Conservation (phyloP, 2,329 filamentous ascomycete species). For the Fusarium begoniae region DNA sequence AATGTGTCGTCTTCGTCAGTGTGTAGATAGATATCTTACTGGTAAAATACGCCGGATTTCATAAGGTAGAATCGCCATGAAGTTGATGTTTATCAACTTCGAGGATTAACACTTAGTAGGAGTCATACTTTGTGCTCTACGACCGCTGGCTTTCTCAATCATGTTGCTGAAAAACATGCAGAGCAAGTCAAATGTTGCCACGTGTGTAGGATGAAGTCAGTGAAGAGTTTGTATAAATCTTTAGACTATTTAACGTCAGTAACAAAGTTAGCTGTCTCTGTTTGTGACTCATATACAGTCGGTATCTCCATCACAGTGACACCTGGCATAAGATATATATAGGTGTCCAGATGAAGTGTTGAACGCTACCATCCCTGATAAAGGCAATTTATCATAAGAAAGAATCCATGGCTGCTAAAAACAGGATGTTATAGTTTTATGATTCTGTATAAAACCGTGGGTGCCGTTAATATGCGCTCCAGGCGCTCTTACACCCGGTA, state of each 20-base stretch:
- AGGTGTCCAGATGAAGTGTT: background rate
- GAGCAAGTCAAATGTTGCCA: conserved; percentile 4
- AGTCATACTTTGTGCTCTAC: background rate
- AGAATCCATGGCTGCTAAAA: background rate
- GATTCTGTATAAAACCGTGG: background rate
- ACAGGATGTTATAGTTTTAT: background rate
- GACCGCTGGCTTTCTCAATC: background rate
- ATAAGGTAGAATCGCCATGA: background rate
- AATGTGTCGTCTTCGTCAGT: background rate
- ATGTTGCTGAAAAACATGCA: background rate
- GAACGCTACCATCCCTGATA: background rate
- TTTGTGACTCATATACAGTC: background rate
- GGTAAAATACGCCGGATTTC: background rate
- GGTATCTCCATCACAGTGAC: background rate
- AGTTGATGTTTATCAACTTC: background rate
- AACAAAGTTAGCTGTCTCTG: background rate
- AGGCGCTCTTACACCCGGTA: background rate
- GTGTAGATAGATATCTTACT: background rate
- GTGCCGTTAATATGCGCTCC: background rate
- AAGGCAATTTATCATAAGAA: background rate
- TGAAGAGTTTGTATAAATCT: background rate
- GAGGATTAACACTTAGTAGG: background rate
- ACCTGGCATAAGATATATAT: background rate
- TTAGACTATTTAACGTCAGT: background rate
- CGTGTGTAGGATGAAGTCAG: background rate